These are phyloP conservation scores for Podospora bellae-mahoneyi DNA, from an alignment of 495 filamentous ascomycete genomes.

Conservation along the genomic window DNA sequence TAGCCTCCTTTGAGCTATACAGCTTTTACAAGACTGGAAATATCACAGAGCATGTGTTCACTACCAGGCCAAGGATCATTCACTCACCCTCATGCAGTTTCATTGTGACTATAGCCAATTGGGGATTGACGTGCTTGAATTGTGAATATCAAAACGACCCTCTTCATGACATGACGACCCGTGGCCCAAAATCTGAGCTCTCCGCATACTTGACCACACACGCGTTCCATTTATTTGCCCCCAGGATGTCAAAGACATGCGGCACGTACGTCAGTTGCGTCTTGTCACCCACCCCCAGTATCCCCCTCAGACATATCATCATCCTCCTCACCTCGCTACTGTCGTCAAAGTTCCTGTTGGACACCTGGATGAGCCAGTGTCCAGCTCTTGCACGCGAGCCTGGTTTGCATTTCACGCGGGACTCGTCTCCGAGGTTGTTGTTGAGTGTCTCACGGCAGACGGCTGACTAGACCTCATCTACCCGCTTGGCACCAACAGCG, in stretches of 20 bases:
- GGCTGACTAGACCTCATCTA: neutral
- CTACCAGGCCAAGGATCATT: too few relatives aligned
- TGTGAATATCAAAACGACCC: too few relatives aligned
- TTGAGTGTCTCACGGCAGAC: neutral
- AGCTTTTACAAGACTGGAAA: too few relatives aligned
- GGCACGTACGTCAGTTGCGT: neutral
- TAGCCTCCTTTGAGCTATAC: too few relatives aligned
- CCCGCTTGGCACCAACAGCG: neutral
- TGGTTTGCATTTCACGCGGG: neutral
- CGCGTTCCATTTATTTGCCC: neutral
- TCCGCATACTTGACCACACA: neutral
- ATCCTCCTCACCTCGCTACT: neutral
- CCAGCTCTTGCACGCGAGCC: neutral
- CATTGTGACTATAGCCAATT: too few relatives aligned
- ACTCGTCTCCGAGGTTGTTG: neutral
- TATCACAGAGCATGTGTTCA: too few relatives aligned
- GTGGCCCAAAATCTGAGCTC: neutral
- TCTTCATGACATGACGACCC: neutral
- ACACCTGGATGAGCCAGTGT: neutral
- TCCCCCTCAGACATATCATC: neutral
- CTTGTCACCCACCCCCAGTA: neutral
- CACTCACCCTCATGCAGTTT: too few relatives aligned
- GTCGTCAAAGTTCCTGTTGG: neutral
- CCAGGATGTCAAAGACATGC: neutral
- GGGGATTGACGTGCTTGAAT: too few relatives aligned